These are phyloP conservation scores for Globisporangium rhizosaccharum DNA, from an alignment of 352 stramenopile genomes.

Conservation along the genomic window DNA sequence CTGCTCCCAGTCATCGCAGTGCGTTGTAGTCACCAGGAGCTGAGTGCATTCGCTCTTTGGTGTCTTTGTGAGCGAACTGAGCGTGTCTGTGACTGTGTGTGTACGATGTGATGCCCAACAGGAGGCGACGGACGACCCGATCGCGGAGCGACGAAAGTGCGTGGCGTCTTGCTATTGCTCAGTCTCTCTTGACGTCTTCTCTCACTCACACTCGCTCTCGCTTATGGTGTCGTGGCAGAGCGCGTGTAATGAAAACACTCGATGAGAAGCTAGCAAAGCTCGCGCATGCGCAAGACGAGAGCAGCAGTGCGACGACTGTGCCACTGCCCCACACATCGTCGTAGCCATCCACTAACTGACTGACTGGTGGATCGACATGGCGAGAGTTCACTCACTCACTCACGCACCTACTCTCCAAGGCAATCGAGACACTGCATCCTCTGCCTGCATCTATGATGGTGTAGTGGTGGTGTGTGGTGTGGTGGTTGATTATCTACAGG, in stretches of 20 bases:
- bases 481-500: neutral
- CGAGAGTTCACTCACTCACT: too few species aligned
- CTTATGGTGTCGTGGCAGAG: slow-evolving; percentile 25
- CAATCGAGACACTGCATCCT: too few species aligned
- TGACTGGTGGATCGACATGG: too few species aligned
- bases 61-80: neutral
- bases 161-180: slow-evolving; percentile 9
- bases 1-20: slow-evolving; percentile 66
- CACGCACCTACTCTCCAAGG: too few species aligned
- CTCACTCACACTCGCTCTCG: neutral
- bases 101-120: slow-evolving; percentile 1
- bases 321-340: too few species aligned
- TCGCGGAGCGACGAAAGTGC: slow-evolving; percentile 85
- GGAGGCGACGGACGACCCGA: slow-evolving; percentile 63
- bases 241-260: slow-evolving; percentile 82
- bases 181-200: neutral
- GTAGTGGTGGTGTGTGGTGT: too few species aligned
- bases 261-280: slow-evolving; percentile 86
- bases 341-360: too few species aligned
- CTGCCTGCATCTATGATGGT: too few species aligned
- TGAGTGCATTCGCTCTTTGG: neutral
- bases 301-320: neutral
- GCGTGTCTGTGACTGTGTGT: neutral
- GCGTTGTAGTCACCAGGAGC: neutral
- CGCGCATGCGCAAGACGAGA: slow-evolving; percentile 23